Evolutionary conservation across 495 filamentous ascomycete genomes (phyloP).

Genomic region (Neurospora terricola): DNA sequence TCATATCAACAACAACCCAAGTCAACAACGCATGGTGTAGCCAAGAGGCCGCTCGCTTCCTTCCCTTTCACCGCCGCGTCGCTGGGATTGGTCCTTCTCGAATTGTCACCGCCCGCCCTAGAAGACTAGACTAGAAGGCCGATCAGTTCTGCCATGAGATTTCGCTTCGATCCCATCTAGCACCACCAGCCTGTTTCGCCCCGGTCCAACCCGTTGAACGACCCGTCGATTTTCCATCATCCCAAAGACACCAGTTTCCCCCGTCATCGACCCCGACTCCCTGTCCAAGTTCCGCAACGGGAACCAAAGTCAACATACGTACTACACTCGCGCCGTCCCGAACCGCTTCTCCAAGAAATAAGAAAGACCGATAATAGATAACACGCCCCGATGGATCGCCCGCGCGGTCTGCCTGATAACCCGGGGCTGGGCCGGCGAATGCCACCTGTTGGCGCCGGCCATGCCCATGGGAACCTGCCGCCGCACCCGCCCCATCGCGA

Average conservation of each 20-base stretch:
- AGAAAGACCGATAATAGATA: not conserved
- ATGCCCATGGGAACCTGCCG: conserved; percentile 23
- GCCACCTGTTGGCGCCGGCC: conserved; percentile 20
- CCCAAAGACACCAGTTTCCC: not conserved
- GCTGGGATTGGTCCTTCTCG: not conserved
- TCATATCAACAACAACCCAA: not conserved
- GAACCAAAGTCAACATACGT: not conserved
- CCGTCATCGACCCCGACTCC: not conserved
- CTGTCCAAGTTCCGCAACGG: not conserved
- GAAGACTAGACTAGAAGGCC: not conserved
- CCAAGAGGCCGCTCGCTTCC: not conserved
- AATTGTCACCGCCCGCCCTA: not conserved
- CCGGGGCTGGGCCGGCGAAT: conserved; percentile 29
- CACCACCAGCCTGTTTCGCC: not conserved
- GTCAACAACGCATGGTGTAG: not conserved
- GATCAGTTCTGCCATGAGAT: not conserved
- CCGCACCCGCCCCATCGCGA: conserved; percentile 29
- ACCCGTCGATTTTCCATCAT: not conserved
- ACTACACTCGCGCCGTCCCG: not conserved
- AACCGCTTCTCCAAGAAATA: not conserved
- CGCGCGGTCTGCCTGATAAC: conserved; percentile 31
- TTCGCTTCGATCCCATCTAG: not conserved
- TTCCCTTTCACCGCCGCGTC: not conserved
- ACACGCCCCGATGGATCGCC: conserved; percentile 18
- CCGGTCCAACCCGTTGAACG: not conserved